A percentile compares a stretch with the other conserved stretches of the same genome.
These are phyloP conservation scores for Eudorina sp. DNA, from an alignment of 139 green algal species.

Conservation along the genomic window DNA sequence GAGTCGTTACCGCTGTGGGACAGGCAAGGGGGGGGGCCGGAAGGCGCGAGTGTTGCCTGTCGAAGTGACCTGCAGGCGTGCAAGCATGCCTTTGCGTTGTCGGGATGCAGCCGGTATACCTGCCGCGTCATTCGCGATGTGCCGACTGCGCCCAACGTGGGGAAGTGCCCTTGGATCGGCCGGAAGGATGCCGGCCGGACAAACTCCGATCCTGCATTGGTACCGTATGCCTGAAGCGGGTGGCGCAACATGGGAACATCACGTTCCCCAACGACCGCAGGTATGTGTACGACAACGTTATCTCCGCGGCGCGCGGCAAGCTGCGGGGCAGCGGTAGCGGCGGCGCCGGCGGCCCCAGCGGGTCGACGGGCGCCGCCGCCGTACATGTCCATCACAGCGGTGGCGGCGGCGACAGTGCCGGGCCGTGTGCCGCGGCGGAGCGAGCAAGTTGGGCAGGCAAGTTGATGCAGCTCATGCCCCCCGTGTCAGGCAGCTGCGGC, in stretches of 20 bases:
- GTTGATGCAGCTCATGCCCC: conserved; percentile 35
- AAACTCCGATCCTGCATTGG: too few relatives aligned
- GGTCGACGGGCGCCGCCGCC: not conserved
- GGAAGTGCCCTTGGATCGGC: too few relatives aligned
- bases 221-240: too few relatives aligned
- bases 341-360: not conserved
- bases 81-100: too few relatives aligned
- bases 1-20: conserved; percentile 42
- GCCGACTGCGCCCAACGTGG: too few relatives aligned
- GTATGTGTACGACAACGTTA: conserved; percentile 4
- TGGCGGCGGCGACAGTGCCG: not conserved
- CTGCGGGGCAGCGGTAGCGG: not conserved
- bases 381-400: not conserved
- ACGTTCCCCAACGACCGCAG: not conserved
- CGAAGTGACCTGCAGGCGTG: not conserved
- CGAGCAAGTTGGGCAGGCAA: conserved; percentile 8
- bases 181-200: too few relatives aligned
- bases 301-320: not conserved
- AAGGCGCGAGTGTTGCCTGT: not conserved
- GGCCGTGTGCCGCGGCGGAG: not conserved
- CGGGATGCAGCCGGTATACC: too few relatives aligned
- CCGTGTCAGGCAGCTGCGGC: not conserved
- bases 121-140: too few relatives aligned
- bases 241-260: too few relatives aligned
- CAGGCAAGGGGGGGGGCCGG: not conserved